Conservation (phyloP, 1,284 basidiomycete species). For the Uromyces viciae-fabae region DNA sequence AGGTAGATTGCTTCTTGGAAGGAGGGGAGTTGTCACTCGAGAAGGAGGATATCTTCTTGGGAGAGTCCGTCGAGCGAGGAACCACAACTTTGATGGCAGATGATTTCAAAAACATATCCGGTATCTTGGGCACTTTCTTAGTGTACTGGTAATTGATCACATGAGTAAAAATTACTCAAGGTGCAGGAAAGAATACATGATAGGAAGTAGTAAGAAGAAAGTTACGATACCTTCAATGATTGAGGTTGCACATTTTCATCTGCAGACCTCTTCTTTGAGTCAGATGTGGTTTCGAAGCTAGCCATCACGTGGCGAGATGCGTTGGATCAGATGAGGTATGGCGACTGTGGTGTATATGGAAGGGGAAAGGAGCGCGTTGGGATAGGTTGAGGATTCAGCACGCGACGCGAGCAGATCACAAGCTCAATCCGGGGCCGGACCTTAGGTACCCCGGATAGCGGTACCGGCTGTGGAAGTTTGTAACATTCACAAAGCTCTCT, state of each 20-base stretch:
- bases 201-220: background rate
- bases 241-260: slow-evolving; percentile 10
- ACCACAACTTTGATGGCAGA: slow-evolving; percentile 20
- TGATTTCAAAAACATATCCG: slow-evolving; percentile 6
- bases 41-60: background rate
- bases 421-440: too few relatives aligned
- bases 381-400: too few relatives aligned
- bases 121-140: slow-evolving; percentile 22
- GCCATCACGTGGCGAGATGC: background rate
- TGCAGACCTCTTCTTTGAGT: background rate
- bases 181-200: background rate
- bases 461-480: too few relatives aligned
- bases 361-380: too few relatives aligned
- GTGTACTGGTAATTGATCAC: background rate
- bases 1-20: background rate
- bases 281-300: background rate
- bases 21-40: background rate
- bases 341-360: too few relatives aligned
- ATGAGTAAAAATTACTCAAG: background rate
- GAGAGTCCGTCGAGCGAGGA: slow-evolving; percentile 8
- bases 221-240: background rate
- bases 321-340: too few relatives aligned
- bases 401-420: too few relatives aligned
- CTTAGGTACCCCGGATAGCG: too few relatives aligned
- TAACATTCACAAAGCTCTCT: too few relatives aligned